phyloP scores from a whole-genome alignment of 441 rosid genomes.

The Croton setiger region DNA sequence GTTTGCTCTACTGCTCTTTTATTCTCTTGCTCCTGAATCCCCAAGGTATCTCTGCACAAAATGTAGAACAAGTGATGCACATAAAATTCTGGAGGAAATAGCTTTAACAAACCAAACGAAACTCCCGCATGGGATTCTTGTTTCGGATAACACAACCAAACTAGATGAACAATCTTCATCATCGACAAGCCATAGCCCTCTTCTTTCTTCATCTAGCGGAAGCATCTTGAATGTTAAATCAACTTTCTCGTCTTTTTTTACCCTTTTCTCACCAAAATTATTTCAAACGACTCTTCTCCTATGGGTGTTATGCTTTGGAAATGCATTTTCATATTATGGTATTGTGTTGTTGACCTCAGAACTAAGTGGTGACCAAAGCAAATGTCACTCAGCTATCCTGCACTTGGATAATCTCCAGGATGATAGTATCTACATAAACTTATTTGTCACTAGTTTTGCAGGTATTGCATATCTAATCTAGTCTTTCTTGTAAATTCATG shows the following conservation, averaged over 20 bases:
- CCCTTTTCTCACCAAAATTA: slow-evolving; percentile 48
- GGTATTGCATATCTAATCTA: slow-evolving; percentile 28
- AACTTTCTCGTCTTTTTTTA: slow-evolving; percentile 32
- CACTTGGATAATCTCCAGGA: slow-evolving; percentile 14
- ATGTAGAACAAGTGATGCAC: slow-evolving; percentile 58
- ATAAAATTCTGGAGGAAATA: slow-evolving; percentile 49
- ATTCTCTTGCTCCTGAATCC: slow-evolving; percentile 60
- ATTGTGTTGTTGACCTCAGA: slow-evolving; percentile 52
- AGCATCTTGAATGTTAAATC: slow-evolving; percentile 10
- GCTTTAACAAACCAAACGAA: slow-evolving; percentile 45
- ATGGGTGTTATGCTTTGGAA: slow-evolving; percentile 49
- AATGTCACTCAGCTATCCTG: slow-evolving; percentile 23
- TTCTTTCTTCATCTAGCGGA: slow-evolving; percentile 26
- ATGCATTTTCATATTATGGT: slow-evolving; percentile 50
- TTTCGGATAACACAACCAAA: slow-evolving; percentile 23
- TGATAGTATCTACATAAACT: slow-evolving; percentile 32
- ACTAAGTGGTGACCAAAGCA: slow-evolving; percentile 34
- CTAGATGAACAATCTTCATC: slow-evolving; percentile 22
- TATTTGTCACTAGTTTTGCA: slow-evolving; percentile 56
- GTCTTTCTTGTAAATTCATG: neutral
- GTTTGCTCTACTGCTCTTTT: slow-evolving; percentile 53
- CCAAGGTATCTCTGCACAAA: slow-evolving; percentile 62
- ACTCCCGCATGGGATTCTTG: slow-evolving; percentile 55
- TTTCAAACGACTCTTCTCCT: slow-evolving; percentile 41
- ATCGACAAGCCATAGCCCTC: slow-evolving; percentile 24